Conservation (phyloP, 2,329 filamentous ascomycete genomes). For the Colletotrichum neosansevieriae region DNA sequence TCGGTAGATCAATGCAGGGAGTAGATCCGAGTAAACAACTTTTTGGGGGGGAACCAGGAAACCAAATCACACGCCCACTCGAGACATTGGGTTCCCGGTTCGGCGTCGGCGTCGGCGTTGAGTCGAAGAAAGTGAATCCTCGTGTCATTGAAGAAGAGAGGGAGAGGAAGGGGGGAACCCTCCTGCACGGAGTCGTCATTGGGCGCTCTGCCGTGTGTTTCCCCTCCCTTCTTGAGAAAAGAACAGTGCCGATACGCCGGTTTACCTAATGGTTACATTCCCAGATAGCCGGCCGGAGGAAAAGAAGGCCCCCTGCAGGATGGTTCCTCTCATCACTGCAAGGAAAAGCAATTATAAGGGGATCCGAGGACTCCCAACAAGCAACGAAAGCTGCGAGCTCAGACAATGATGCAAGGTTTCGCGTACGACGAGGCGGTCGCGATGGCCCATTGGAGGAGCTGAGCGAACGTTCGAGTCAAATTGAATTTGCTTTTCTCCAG, state of each 20-base stretch:
- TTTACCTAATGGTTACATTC: conserved; percentile 13
- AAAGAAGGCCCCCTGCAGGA: not conserved
- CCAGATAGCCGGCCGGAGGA: conserved; percentile 13
- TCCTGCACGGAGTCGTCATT: conserved; percentile 26
- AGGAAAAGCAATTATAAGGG: conserved; percentile 34
- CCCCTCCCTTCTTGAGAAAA: conserved; percentile 39
- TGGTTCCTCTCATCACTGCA: conserved; percentile 19
- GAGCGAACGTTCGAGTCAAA: conserved; percentile 4
- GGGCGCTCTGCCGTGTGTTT: not conserved
- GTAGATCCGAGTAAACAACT: conserved; percentile 24
- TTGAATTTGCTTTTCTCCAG: conserved; percentile 23
- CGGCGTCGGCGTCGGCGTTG: not conserved
- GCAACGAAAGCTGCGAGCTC: conserved; percentile 26
- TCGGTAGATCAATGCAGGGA: conserved; percentile 38
- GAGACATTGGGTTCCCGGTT: conserved; percentile 33
- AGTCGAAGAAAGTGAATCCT: conserved; percentile 21
- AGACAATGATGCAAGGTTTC: conserved; percentile 30
- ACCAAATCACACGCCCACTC: conserved; percentile 3
- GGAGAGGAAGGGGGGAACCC: conserved; percentile 6
- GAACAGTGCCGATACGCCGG: conserved; percentile 25
- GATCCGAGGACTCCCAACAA: conserved; percentile 37
- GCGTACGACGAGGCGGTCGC: conserved; percentile 15
- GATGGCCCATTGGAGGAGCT: conserved; percentile 2
- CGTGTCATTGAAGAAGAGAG: conserved; percentile 39
- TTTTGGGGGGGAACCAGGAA: not conserved